Percentiles rank a stretch among this genome's conserved stretches.
Evolutionary conservation across 495 filamentous ascomycete genomes (phyloP).

Genomic region (Aspergillus homomorphus): DNA sequence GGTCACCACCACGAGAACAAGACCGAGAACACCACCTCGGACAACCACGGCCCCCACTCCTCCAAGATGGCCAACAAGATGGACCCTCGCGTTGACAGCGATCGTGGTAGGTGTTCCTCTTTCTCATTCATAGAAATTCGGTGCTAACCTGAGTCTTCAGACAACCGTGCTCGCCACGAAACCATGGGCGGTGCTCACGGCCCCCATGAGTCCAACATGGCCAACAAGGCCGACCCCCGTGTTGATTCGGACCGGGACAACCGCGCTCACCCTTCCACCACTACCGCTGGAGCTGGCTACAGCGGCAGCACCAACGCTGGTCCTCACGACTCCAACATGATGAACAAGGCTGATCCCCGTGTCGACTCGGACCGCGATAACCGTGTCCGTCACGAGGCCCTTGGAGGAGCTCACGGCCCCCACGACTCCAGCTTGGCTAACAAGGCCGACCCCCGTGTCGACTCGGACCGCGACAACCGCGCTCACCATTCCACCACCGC

Average conservation of each 20-base stretch:
- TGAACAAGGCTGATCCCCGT: conserved; percentile 7
- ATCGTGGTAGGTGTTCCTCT: conserved; percentile 5
- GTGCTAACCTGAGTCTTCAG: not conserved
- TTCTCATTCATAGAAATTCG: not conserved
- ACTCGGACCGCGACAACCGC: conserved; percentile 15
- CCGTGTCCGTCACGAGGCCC: not conserved
- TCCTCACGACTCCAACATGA: conserved; percentile 28
- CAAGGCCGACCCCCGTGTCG: conserved; percentile 26
- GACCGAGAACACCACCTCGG: conserved; percentile 13
- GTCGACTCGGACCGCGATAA: conserved; percentile 1
- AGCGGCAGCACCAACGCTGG: conserved; percentile 6
- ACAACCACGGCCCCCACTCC: conserved; percentile 20
- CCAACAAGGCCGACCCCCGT: not conserved
- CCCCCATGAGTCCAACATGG: conserved; percentile 41
- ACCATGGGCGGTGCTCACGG: conserved; percentile 19
- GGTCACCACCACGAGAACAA: conserved; percentile 30
- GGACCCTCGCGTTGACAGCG: conserved; percentile 9
- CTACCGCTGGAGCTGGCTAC: not conserved
- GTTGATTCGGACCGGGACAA: conserved; percentile 12
- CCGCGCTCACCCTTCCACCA: conserved; percentile 2
- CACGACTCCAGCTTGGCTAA: conserved; percentile 18
- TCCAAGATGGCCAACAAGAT: conserved; percentile 10
- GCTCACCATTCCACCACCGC: not conserved
- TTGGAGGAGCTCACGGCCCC: not conserved
- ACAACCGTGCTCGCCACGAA: not conserved